phyloP scores from a whole-genome alignment of 352 stramenopile species.

The Phytophthora rubi region DNA sequence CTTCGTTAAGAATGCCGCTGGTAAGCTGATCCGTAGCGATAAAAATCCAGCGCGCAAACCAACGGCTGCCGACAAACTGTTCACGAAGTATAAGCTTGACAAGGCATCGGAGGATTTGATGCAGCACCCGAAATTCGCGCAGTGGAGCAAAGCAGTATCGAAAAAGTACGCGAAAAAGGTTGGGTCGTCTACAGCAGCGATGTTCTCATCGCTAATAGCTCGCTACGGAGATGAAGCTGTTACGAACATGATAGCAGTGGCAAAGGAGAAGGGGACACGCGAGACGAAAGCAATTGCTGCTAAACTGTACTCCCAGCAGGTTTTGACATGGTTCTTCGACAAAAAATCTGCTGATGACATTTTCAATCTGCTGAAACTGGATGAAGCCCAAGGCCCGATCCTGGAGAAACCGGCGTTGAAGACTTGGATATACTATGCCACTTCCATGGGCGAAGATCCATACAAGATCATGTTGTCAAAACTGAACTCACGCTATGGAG shows the following conservation, averaged over 20 bases:
- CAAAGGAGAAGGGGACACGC: neutral
- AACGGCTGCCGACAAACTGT: no score
- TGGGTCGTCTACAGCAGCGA: neutral
- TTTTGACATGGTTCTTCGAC: neutral
- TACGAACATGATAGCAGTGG: neutral
- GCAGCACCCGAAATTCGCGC: no score
- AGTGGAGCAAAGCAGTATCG: neutral
- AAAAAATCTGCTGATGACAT: neutral
- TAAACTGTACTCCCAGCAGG: neutral
- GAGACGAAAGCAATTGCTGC: neutral
- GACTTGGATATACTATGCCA: constrained; percentile 10
- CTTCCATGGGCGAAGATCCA: neutral
- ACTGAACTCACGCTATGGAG: neutral
- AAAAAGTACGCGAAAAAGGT: neutral
- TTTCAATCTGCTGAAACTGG: constrained; percentile 7
- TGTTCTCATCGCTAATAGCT: neutral
- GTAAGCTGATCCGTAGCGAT: no score
- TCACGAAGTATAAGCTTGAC: no score
- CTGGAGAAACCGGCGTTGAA: constrained; percentile 9
- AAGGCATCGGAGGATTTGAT: no score
- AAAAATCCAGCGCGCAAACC: no score
- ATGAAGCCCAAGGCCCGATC: neutral
- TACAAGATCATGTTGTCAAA: constrained; percentile 6
- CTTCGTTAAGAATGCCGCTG: no score
- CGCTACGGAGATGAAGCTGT: neutral